Base-by-base conservation (phyloP, 306 rosid species). In the Trifolium fragiferum region DNA sequence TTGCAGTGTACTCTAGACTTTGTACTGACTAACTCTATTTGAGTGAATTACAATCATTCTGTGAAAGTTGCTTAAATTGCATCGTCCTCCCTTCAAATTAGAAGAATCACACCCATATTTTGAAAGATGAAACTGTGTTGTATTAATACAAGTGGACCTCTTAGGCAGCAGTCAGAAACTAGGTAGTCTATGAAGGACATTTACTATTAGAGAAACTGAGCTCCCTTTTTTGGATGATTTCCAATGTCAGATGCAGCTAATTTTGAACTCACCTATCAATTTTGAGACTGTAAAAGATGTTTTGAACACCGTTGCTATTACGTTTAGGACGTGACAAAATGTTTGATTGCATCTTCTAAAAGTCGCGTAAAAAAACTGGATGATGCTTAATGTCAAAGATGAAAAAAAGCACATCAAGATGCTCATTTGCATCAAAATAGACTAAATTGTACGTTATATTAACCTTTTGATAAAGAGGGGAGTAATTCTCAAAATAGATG, bases 251-350 rank as follows among this genome's bases (percentile, higher is more conserved):
- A 44, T 19, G 40, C 33, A 20, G 41, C 72, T 46, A 46, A 67
- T 46, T 67, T 47, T 25, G 59, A 46, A n/a, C 59, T 8, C 43
- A 4, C n/a, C 40, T 8, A 27, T 47, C 58, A 30, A 46, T 46
- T 65, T 40, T 46, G 73, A 68, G 59, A 27, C 20, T 37, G 35
- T 44, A 46, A 33, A 25, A 67, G 58, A 67, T 46, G 57, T 44
- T 66, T 23, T 43, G 57, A 44, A 43, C 38, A 43, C 15, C 15
- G 14, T 23, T 23, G 18, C 20, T 20, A 41, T 38, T 19, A 14
- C 20, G 40, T 66, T 44, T 43, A 13, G 21, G 55, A 14, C 12
- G 6, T 13, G 0, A 12, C 16, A 44, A 25, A 43, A 43, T 9
- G 40, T 23, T 44, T 8, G 30, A 66, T 8, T 64, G 18, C 58